Base-by-base conservation (phyloP, 2,329 filamentous ascomycete genomes). In the Fusarium coffeatum region DNA sequence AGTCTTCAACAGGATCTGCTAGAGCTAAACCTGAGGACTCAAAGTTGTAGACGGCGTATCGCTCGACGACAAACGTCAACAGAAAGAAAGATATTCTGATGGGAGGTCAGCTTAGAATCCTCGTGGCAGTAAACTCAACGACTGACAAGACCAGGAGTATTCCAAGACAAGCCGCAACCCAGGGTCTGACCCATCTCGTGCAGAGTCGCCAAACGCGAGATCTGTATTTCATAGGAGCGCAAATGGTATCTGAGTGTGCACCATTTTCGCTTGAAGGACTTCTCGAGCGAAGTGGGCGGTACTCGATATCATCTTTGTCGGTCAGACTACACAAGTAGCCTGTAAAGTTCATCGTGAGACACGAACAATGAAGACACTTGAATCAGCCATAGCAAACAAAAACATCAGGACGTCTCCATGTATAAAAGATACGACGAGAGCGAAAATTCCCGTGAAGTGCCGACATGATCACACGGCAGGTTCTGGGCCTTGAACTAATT, bases 31-130 rank as follows among this genome's bases (percentile, higher is more conserved):
- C 64, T 16, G 71, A 70, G 9, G 62, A 28, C 22, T 73, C 55
- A n/a, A 61, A 68, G 25, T 56, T 51, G 16, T 73, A 62, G 18
- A 71, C 50, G 20, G 56, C 62, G 42, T 66, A 69, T 2, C 66
- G 50, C 23, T 69, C 66, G 11, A 69, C 46, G 2, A 66, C 30
- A 18, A 69, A 69, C 2, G 56, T 55, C 23, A 69, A 46, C 0
- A 72, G 11, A 16, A 68, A 56, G 18, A 73, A 63, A 2, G 71
- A 57, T 12, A 49, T 34, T 11, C 71, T 73, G 16, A 11, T 10
- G 30, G 2, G 2, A 15, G 10, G 41, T 73, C 34, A 73, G 63
- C 4, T 11, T 30, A 20, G 34, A 16, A 9, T 28, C 25, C 3
- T 10, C 18, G 16, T 7, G 11, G n/a, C 7, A 15, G 12, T 4